Base-by-base conservation (phyloP, 805 yeast species). In the Starmerella scarabaei region DNA sequence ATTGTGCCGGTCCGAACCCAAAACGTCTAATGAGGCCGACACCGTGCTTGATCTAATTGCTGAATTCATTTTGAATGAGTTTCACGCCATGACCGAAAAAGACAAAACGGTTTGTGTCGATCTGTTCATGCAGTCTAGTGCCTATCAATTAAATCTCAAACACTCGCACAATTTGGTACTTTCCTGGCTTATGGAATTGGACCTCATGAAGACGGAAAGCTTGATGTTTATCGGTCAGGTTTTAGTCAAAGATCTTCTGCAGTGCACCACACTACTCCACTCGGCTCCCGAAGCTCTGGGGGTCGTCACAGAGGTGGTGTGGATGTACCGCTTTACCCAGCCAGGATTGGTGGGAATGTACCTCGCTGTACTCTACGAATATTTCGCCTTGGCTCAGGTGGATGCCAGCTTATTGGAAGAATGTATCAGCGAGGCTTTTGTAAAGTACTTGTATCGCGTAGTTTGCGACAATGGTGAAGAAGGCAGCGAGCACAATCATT, bases 401-500 rank as follows among this genome's bases (percentile, higher is more conserved):
- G 34, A 31, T 19, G 36, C n/a, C 8, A 14, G 16, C 5, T 30
- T 24, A 8, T 27, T 44, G 21, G 33, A 35, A 16, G 5, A 20
- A 12, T 26, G 30, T 14, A 55, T 77, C 30, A 67, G 67, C 35
- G 57, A 56, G 21, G 63, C 62, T 30, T 70, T 75, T 39, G 57
- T 76, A 14, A 63, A 63, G 40, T 71, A 60, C 46, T 51, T 77
- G 37, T 68, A 75, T 49, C 54, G 61, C 15, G 59, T 69, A 1
- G 54, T 78, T 17, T 68, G 68, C 8, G 44, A 43, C n/a, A 44
- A 53, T 30, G 54, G 48, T 21, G 55, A 51, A 24, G 53, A 53
- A 34, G 35, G 18, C 5, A 16, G 20, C 11, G 24, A 20, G 16
- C 26, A 23, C 26, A 7, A 23, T 11, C 26, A 23, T 23, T 55